phyloP scores from a whole-genome alignment of 2,329 filamentous ascomycete genomes.

The Thelonectria discophora region DNA sequence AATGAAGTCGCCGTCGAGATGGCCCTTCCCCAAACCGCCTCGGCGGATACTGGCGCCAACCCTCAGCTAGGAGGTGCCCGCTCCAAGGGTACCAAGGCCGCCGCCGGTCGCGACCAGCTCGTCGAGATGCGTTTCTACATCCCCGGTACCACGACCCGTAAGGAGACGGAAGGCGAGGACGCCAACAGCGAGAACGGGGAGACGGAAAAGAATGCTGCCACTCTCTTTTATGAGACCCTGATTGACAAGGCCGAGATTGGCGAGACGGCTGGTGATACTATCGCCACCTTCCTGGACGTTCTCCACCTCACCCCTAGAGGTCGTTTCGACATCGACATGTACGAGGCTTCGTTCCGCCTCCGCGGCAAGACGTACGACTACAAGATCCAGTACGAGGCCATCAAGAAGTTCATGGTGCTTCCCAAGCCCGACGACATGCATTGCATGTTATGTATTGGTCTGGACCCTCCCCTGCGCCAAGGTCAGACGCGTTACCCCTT shows the following conservation, averaged over 20 bases:
- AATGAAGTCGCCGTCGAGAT: conserved; percentile 98
- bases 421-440: conserved; percentile 99
- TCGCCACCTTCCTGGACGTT: conserved; percentile 95
- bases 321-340: conserved; percentile 99
- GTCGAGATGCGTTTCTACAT: conserved; percentile 99
- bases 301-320: conserved; percentile 97
- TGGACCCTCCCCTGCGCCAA: conserved; percentile 94
- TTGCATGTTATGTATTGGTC: conserved; percentile 90
- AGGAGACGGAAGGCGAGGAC: conserved; percentile 73
- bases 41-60: conserved; percentile 77
- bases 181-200: conserved; percentile 67
- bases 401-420: conserved; percentile 99
- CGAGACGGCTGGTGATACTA: conserved; percentile 97
- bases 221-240: conserved; percentile 96
- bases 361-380: conserved; percentile 99
- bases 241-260: conserved; percentile 99
- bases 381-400: conserved; percentile 97
- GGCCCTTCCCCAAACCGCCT: conserved; percentile 75
- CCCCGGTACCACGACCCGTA: conserved; percentile 85
- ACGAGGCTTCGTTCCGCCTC: conserved; percentile 95
- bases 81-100: conserved; percentile 86
- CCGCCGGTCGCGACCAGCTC: conserved; percentile 88
- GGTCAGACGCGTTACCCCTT: conserved; percentile 98
- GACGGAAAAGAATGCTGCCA: conserved; percentile 92
- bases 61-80: conserved; percentile 77